Percentiles rank a stretch among this genome's conserved stretches.
Conservation (phyloP, 805 yeast species). For the Ogataea kodamae region DNA sequence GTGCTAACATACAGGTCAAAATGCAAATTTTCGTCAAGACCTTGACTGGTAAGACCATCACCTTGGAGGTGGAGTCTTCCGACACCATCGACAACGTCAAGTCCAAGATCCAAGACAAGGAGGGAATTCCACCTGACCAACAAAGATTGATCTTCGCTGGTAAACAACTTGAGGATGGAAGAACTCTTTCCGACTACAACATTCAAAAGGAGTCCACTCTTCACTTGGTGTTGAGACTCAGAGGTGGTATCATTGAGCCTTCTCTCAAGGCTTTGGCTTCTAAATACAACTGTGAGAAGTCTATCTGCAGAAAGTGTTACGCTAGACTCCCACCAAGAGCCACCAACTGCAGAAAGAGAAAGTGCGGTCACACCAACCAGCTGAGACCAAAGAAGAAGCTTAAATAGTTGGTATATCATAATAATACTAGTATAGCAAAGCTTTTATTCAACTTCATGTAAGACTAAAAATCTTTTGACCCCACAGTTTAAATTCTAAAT, state of each 20-base stretch:
- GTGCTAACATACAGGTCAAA: constrained; percentile 28
- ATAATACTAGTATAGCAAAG: constrained; percentile 10
- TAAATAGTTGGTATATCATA: constrained; percentile 60
- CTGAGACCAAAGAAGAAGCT: constrained; percentile 99
- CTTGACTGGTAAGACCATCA: constrained; percentile 97
- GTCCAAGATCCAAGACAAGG: constrained; percentile 94
- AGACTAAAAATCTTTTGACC: not conserved
- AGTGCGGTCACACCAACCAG: constrained; percentile 99
- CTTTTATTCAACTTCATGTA: not conserved
- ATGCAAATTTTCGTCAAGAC: constrained; percentile 99
- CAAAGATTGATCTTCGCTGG: constrained; percentile 95
- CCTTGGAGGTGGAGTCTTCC: constrained; percentile 82
- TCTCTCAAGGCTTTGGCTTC: constrained; percentile 98
- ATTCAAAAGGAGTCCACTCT: constrained; percentile 84
- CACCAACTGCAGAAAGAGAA: constrained; percentile 99
- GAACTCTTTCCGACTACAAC: constrained; percentile 92
- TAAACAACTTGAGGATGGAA: constrained; percentile 94
- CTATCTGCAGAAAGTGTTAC: constrained; percentile 99
- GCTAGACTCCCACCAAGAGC: constrained; percentile 99
- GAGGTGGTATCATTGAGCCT: constrained; percentile 96
- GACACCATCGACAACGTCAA: constrained; percentile 95
- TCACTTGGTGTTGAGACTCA: constrained; percentile 62
- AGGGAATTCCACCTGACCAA: constrained; percentile 96
- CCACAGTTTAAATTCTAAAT: constrained; percentile 1
- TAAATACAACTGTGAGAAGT: constrained; percentile 99